These are phyloP conservation scores for Spathaspora sp. DNA, from an alignment of 1,139 yeast genomes.

Conservation along the genomic window DNA sequence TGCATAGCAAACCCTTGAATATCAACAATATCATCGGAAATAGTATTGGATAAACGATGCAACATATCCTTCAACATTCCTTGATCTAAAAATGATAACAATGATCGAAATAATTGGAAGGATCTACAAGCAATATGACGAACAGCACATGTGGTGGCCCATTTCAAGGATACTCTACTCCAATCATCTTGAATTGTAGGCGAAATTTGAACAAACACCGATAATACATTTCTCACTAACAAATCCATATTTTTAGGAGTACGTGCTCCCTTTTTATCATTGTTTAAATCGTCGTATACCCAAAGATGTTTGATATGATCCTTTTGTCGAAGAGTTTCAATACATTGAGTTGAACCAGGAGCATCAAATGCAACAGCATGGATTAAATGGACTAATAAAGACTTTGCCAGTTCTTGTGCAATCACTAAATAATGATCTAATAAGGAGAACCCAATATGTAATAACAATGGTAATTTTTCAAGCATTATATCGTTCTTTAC, in stretches of 20 bases:
- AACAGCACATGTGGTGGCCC: conserved; percentile 99
- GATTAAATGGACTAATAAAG: conserved; percentile 70
- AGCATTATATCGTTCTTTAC: conserved; percentile 56
- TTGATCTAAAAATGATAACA: conserved; percentile 77
- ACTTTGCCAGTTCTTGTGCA: conserved; percentile 83
- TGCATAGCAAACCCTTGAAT: conserved; percentile 98
- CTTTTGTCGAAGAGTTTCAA: conserved; percentile 52
- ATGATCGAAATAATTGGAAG: conserved; percentile 85
- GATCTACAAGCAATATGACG: conserved; percentile 96
- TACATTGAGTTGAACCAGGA: conserved; percentile 52
- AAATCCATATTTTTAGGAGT: conserved; percentile 87
- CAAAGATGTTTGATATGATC: conserved; percentile 50
- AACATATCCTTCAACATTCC: conserved; percentile 92
- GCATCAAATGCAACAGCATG: conserved; percentile 61
- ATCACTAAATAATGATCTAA: conserved; percentile 83
- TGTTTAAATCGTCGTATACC: conserved; percentile 84
- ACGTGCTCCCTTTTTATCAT: conserved; percentile 76
- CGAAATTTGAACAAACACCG: conserved; percentile 48
- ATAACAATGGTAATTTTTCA: conserved; percentile 63
- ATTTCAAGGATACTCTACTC: conserved; percentile 78
- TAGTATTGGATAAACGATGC: conserved; percentile 87
- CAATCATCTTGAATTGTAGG: conserved; percentile 72
- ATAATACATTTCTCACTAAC: conserved; percentile 65
- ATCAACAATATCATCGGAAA: conserved; percentile 83
- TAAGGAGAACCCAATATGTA: conserved; percentile 79